Percentiles rank a stretch among this genome's conserved stretches.
phyloP scores from a whole-genome alignment of 2,329 filamentous ascomycete species.

The Penicillium sp. region DNA sequence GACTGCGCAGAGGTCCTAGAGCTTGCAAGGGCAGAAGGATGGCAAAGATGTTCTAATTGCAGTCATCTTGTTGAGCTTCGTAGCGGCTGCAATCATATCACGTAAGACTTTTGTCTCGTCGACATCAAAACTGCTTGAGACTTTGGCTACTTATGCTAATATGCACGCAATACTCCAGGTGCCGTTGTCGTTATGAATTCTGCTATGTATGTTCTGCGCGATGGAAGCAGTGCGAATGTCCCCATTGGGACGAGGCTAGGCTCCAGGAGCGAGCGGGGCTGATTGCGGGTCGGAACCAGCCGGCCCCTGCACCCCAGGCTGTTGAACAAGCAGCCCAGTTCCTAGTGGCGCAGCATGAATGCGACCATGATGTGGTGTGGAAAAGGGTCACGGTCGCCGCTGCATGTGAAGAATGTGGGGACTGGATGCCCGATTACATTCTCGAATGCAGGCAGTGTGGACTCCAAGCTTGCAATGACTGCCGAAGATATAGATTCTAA shows the following conservation, averaged over 20 bases:
- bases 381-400: background rate
- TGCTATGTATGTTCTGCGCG: slow-evolving; percentile 25
- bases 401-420: background rate
- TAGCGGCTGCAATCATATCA: slow-evolving; percentile 30
- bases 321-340: background rate
- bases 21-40: slow-evolving; percentile 58
- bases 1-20: slow-evolving; percentile 41
- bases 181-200: slow-evolving; percentile 25
- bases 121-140: background rate
- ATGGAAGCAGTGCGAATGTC: slow-evolving; percentile 26
- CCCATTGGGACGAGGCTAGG: slow-evolving; percentile 14
- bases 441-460: background rate
- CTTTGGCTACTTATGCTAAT: background rate
- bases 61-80: slow-evolving; percentile 41
- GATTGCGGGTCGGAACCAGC: background rate
- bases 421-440: background rate
- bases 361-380: background rate
- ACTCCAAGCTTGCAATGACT: background rate
- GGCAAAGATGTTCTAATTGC: slow-evolving; percentile 69
- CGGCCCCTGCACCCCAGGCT: background rate
- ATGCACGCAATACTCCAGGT: slow-evolving; percentile 12
- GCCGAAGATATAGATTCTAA: background rate
- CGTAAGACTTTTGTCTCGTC: slow-evolving; percentile 17
- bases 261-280: background rate
- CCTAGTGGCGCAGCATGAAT: background rate